Evolutionary conservation across 1,139 yeast genomes (phyloP).

Genomic region (Suhomyces wounanorum): DNA sequence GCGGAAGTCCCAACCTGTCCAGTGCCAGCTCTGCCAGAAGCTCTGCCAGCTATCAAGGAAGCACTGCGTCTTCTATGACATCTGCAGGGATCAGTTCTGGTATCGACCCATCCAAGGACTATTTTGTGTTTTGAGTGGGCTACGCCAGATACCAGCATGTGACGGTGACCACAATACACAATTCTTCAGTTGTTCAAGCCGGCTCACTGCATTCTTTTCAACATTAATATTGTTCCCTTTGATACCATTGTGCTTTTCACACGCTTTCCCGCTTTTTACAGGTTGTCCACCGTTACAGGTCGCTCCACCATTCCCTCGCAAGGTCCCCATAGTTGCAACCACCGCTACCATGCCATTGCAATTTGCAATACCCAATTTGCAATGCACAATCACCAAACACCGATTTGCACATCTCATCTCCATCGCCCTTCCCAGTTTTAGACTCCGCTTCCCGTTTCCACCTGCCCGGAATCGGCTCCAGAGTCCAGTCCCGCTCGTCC

Average conservation of each 20-base stretch:
- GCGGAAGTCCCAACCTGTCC: conserved; percentile 19
- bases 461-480: neutral
- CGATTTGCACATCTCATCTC: too few relatives aligned
- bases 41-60: conserved; percentile 1
- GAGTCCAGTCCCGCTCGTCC: neutral
- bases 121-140: conserved; percentile 3
- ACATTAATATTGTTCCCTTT: neutral
- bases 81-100: neutral
- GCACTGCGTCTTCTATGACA: neutral
- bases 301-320: too few relatives aligned
- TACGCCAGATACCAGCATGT: too few relatives aligned
- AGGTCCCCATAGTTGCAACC: too few relatives aligned
- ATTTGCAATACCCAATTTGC: too few relatives aligned
- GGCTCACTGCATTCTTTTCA: too few relatives aligned
- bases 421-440: too few relatives aligned
- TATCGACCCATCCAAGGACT: conserved; percentile 4
- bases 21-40: conserved; percentile 14
- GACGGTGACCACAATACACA: too few relatives aligned
- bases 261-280: neutral
- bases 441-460: too few relatives aligned
- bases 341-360: too few relatives aligned
- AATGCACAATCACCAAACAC: neutral
- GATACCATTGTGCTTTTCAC: neutral
- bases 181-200: too few relatives aligned
- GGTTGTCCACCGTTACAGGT: too few relatives aligned